Base-by-base conservation (phyloP, 495 filamentous ascomycete species). In the Aspergillus affinis region DNA sequence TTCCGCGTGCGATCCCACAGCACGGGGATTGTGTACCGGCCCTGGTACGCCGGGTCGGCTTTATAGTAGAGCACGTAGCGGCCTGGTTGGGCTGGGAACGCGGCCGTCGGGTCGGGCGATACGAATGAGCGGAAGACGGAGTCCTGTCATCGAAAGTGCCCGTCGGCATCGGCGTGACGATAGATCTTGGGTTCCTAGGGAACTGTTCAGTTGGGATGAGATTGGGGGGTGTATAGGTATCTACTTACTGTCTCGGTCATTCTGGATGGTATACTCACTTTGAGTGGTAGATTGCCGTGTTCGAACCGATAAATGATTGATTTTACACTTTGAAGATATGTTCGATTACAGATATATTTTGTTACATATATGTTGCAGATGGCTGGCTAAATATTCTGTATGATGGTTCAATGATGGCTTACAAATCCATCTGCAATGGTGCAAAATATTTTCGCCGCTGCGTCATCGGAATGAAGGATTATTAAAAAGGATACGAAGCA, bases 11-110 rank as follows among this genome's bases (percentile, higher is more conserved):
- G 90, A 71, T 96, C 91, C 78, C 86, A 94, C 23, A 96, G 77
- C 27, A 84, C 81, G 3, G 91, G 91, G 7, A 96, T 90, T 0
- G 91, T 94, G 69, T 87, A 94, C 23, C 90, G 78, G 2, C 88
- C 90, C 48, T 81, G 74, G 66, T 93, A 96, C 32, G 82, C 73
- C 0, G 85, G 81, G 65, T 92, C 80, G 7, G 85, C 84, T 27
- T 81, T 75, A 63, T 88, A 85, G 71, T 95, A 96, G 56, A 95
- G 82, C 55, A 91, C 89, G 67, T 94, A 95, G 57, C 91, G 82
- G 57, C 82, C 84, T 66, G 84, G 84, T 67, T 91, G 89, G 15
- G 91, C 77, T 0, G 90, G 87, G 71, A 90, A 95, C 62, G 80
- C 66, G 1, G 88, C 81, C 21, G 70, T 75, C 8, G 83, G 75